A percentile compares a stretch with the other conserved stretches of the same genome.
These are phyloP conservation scores for Infundibulicybe gibba DNA, from an alignment of 768 basidiomycete species.

Conservation along the genomic window DNA sequence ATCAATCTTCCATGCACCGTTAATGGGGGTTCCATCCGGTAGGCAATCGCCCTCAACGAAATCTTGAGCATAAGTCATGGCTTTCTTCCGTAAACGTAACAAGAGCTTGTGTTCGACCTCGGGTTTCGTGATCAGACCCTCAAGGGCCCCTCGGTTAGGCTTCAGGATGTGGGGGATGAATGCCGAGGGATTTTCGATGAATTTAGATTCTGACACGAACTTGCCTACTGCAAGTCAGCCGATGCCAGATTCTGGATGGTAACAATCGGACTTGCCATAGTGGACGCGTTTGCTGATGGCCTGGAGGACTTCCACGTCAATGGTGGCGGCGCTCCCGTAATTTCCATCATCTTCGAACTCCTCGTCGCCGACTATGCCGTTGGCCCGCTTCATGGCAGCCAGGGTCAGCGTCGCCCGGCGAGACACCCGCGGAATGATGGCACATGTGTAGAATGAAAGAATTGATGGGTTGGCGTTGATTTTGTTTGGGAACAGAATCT, in stretches of 20 bases:
- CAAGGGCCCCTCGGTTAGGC: slow-evolving; percentile 75
- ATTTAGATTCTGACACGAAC: slow-evolving; percentile 99
- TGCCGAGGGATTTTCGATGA: slow-evolving; percentile 75
- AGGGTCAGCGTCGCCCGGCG: slow-evolving; percentile 64
- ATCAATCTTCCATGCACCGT: slow-evolving; percentile 68
- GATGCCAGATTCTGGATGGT: not conserved
- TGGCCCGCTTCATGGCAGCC: slow-evolving; percentile 60
- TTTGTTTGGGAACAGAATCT: slow-evolving; percentile 72
- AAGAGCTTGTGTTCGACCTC: slow-evolving; percentile 89
- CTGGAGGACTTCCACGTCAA: slow-evolving; percentile 96
- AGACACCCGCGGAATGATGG: slow-evolving; percentile 90
- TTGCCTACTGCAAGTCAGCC: slow-evolving; percentile 60
- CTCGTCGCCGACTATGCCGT: slow-evolving; percentile 61
- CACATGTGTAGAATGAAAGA: slow-evolving; percentile 80
- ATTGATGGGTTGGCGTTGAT: slow-evolving; percentile 89
- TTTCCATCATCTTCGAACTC: slow-evolving; percentile 94
- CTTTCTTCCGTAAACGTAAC: slow-evolving; percentile 81
- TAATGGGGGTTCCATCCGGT: slow-evolving; percentile 20
- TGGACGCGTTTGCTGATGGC: slow-evolving; percentile 98
- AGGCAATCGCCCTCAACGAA: slow-evolving; percentile 57
- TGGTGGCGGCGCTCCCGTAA: slow-evolving; percentile 91
- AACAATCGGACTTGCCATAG: slow-evolving; percentile 60
- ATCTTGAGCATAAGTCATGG: slow-evolving; percentile 76
- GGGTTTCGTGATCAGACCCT: slow-evolving; percentile 92
- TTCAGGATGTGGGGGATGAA: slow-evolving; percentile 91